phyloP scores from a whole-genome alignment of 768 basidiomycete genomes.

The Phaffia tasmanica region DNA sequence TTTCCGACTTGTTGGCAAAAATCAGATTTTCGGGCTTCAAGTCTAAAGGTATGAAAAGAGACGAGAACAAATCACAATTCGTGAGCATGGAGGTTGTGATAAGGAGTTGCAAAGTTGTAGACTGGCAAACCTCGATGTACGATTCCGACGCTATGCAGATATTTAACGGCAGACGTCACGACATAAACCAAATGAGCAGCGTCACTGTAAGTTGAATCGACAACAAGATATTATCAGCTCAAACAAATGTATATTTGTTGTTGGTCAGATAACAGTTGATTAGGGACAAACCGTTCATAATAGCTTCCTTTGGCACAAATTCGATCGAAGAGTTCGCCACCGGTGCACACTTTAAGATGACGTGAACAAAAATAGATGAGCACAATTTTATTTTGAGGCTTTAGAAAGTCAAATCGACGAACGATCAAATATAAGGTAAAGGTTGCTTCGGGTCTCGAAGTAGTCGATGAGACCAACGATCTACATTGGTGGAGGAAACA shows the following conservation, averaged over 20 bases:
- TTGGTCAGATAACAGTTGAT: background rate
- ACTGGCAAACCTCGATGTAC: conserved; percentile 57
- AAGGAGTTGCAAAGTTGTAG: background rate
- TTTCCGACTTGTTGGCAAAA: conserved; percentile 78
- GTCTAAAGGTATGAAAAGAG: conserved; percentile 41
- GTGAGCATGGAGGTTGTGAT: background rate
- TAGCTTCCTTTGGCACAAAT: conserved; percentile 85
- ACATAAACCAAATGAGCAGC: conserved; percentile 79
- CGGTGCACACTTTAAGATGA: conserved; percentile 19
- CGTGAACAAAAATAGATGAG: background rate
- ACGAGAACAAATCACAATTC: background rate
- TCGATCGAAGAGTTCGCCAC: conserved; percentile 92
- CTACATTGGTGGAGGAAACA: background rate
- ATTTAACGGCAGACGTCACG: conserved; percentile 74
- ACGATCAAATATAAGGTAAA: conserved; percentile 79
- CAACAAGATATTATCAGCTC: background rate
- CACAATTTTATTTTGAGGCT: background rate
- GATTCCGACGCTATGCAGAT: conserved; percentile 82
- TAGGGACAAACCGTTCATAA: conserved; percentile 64
- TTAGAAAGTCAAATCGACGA: background rate
- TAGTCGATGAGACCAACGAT: conserved; percentile 89
- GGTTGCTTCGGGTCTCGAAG: conserved; percentile 90
- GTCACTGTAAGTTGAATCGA: conserved; percentile 47
- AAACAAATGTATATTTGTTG: background rate
- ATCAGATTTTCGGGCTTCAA: conserved; percentile 96